Conservation (phyloP, 2,329 filamentous ascomycete species). For the Lachnellula arida region DNA sequence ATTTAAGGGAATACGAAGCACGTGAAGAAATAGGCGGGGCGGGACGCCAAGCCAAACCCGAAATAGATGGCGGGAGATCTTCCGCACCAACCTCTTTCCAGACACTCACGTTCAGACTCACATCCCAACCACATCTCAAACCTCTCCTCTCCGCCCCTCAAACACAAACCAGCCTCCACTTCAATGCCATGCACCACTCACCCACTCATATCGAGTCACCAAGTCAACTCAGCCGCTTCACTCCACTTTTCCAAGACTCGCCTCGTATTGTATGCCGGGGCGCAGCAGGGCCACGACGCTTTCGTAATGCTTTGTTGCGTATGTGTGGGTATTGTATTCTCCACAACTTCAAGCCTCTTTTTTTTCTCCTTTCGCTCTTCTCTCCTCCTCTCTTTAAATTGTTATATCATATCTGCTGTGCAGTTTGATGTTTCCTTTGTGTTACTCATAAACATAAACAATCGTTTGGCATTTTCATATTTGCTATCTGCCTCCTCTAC, state of each 20-base stretch:
- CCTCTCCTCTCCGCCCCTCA: neutral
- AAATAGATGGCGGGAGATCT: neutral
- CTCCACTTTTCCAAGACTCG: constrained; percentile 11
- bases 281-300: constrained; percentile 1
- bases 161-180: neutral
- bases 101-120: neutral
- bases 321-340: neutral
- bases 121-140: neutral
- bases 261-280: neutral
- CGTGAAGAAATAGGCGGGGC: too few species aligned
- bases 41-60: neutral
- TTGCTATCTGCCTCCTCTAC: constrained; percentile 13
- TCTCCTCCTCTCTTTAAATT: too few species aligned
- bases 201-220: neutral
- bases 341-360: neutral
- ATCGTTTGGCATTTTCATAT: neutral
- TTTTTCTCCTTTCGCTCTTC: neutral
- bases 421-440: neutral
- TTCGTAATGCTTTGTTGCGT: neutral
- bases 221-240: neutral
- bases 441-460: neutral
- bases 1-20: too few species aligned
- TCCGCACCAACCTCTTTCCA: neutral
- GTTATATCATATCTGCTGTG: neutral
- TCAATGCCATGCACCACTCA: neutral